These are phyloP conservation scores for Exophiala calicioides DNA, from an alignment of 2,329 filamentous ascomycete genomes.

Conservation along the genomic window DNA sequence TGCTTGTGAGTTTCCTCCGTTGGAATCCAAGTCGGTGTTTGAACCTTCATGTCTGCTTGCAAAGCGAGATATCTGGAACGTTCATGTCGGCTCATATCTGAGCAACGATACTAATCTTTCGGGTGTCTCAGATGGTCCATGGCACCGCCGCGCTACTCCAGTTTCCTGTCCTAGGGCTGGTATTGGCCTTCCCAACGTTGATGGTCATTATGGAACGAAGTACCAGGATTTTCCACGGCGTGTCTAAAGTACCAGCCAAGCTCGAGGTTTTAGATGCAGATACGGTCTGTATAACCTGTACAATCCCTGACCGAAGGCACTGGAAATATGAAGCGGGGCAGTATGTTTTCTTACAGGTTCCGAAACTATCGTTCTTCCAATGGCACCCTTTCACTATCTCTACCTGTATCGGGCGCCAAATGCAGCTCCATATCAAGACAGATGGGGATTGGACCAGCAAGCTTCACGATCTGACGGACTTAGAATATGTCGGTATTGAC, in stretches of 20 bases:
- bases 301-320: constrained; percentile 49
- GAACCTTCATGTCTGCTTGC: too few species aligned
- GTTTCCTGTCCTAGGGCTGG: constrained; percentile 59
- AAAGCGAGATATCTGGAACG: too few species aligned
- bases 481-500: constrained; percentile 56
- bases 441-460: constrained; percentile 59
- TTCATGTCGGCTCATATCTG: too few species aligned
- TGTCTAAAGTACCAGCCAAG: constrained; percentile 51
- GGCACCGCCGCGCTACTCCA: constrained; percentile 51
- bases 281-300: constrained; percentile 53
- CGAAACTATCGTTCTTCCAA: constrained; percentile 55
- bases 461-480: constrained; percentile 46
- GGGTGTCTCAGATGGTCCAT: constrained; percentile 57
- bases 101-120: too few species aligned
- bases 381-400: constrained; percentile 64
- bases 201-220: constrained; percentile 53
- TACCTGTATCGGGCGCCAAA: constrained; percentile 53
- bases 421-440: constrained; percentile 61
- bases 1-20: too few species aligned
- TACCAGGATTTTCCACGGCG: constrained; percentile 50
- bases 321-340: constrained; percentile 60
- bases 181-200: constrained; percentile 56
- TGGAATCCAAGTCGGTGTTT: too few species aligned
- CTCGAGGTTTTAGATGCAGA: constrained; percentile 55
- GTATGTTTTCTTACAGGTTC: constrained; percentile 60